These are phyloP conservation scores for Starmerella potacharoeniae DNA, from an alignment of 805 yeast species.

Conservation along the genomic window DNA sequence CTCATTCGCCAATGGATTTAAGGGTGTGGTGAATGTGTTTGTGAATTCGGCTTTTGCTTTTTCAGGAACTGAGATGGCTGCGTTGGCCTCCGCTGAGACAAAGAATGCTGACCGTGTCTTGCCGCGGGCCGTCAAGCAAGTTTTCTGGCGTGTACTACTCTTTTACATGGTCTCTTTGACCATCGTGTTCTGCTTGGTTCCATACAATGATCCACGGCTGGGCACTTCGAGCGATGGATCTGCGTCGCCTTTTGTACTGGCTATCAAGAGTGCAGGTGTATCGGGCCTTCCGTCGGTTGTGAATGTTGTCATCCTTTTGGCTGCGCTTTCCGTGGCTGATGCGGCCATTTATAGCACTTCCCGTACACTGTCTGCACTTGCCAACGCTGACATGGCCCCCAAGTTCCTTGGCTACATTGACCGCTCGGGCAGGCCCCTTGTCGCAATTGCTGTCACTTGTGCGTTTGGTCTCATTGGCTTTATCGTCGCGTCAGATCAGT, in stretches of 20 bases:
- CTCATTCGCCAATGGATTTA: slow-evolving; percentile 48
- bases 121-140: slow-evolving; percentile 69
- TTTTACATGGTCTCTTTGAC: slow-evolving; percentile 54
- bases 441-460: slow-evolving; percentile 39
- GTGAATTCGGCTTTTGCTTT: slow-evolving; percentile 60
- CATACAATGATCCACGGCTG: slow-evolving; percentile 42
- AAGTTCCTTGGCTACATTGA: slow-evolving; percentile 49
- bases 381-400: slow-evolving; percentile 55
- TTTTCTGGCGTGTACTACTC: slow-evolving; percentile 67
- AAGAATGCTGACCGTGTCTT: slow-evolving; percentile 53
- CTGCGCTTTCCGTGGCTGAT: slow-evolving; percentile 63
- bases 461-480: slow-evolving; percentile 42
- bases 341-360: slow-evolving; percentile 58
- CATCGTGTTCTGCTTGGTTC: slow-evolving; percentile 60
- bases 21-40: slow-evolving; percentile 53
- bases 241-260: slow-evolving; percentile 62
- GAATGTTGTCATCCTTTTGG: slow-evolving; percentile 56
- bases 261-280: slow-evolving; percentile 52
- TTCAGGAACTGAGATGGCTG: slow-evolving; percentile 64
- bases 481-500: slow-evolving; percentile 43
- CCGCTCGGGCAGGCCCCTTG: slow-evolving; percentile 58
- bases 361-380: slow-evolving; percentile 54
- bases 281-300: slow-evolving; percentile 55
- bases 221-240: slow-evolving; percentile 44
- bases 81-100: slow-evolving; percentile 67